Percentiles rank a stretch among this genome's conserved stretches.
phyloP scores from a whole-genome alignment of 2,329 filamentous ascomycete genomes.

The Hymenoscyphus fraxineus region DNA sequence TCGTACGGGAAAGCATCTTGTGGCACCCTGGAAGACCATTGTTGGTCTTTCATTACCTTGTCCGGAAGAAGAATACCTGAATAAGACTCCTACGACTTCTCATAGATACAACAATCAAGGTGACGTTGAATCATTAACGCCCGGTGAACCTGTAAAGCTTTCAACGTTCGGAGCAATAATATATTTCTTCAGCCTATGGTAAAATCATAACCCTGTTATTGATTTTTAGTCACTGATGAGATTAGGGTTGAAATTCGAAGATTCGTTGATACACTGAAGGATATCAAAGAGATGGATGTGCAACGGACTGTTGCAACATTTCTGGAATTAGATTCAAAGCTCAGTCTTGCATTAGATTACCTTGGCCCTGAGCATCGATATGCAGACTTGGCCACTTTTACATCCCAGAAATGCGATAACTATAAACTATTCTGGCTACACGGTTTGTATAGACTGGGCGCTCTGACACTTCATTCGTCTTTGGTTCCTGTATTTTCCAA shows the following conservation, averaged over 20 bases:
- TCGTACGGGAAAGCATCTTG: slow-evolving; percentile 13
- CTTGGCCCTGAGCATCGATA: slow-evolving; percentile 13
- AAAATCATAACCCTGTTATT: background rate
- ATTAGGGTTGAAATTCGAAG: slow-evolving; percentile 21
- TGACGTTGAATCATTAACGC: slow-evolving; percentile 4
- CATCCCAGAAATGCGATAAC: slow-evolving; percentile 9
- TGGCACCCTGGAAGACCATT: slow-evolving; percentile 19
- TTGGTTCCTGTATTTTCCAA: slow-evolving; percentile 21
- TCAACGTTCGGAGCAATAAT: slow-evolving; percentile 16
- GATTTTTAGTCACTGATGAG: background rate
- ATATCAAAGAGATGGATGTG: slow-evolving; percentile 3
- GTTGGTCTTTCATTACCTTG: slow-evolving; percentile 18
- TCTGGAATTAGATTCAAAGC: slow-evolving; percentile 15
- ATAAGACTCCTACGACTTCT: slow-evolving; percentile 7
- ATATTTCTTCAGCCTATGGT: slow-evolving; percentile 20
- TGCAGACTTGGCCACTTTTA: slow-evolving; percentile 9
- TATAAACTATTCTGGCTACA: slow-evolving; percentile 17
- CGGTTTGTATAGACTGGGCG: slow-evolving; percentile 16
- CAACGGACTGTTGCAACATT: slow-evolving; percentile 11
- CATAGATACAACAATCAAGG: slow-evolving; percentile 19
- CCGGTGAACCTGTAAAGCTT: background rate
- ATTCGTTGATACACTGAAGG: slow-evolving; percentile 12
- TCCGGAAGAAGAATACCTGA: slow-evolving; percentile 15
- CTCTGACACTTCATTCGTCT: slow-evolving; percentile 16
- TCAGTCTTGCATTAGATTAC: slow-evolving; percentile 13